Conservation (phyloP, 208 protist genomes). For the Leishmania major region DNA sequence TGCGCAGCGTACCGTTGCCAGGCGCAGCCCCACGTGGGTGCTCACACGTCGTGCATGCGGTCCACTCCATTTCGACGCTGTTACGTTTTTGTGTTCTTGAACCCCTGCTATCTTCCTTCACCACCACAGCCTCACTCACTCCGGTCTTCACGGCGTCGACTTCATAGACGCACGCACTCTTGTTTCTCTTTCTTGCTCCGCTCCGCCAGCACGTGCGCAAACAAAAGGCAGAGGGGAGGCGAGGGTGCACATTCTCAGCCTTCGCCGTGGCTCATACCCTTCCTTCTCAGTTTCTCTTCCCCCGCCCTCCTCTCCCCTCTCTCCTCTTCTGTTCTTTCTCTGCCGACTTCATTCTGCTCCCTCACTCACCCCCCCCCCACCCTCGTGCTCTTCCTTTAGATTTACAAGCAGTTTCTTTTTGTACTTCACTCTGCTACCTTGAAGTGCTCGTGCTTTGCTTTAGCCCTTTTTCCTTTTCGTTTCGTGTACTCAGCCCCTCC, state of each 20-base stretch:
- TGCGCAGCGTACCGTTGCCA: neutral
- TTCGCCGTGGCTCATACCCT: neutral
- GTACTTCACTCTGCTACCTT: neutral
- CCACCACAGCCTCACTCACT: neutral
- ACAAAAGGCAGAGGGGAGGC: neutral
- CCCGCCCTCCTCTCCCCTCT: neutral
- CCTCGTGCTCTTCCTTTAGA: neutral
- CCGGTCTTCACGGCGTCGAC: neutral
- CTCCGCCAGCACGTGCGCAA: neutral
- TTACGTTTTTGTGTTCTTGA: neutral
- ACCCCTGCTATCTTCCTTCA: neutral
- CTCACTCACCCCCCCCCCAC: neutral
- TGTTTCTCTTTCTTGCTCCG: neutral
- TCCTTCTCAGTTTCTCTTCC: neutral
- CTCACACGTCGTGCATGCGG: neutral
- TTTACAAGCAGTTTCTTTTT: neutral
- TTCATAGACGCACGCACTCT: neutral
- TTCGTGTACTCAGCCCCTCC: neutral
- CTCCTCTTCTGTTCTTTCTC: neutral
- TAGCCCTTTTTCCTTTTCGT: no score
- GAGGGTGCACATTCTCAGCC: neutral
- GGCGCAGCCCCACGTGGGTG: neutral
- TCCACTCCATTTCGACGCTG: neutral
- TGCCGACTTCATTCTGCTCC: neutral
- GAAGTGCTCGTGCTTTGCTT: neutral